A percentile compares a stretch with the other conserved stretches of the same genome.
These are phyloP conservation scores for Solanum hybrid DNA, from an alignment of 305 asterid species.

Conservation along the genomic window DNA sequence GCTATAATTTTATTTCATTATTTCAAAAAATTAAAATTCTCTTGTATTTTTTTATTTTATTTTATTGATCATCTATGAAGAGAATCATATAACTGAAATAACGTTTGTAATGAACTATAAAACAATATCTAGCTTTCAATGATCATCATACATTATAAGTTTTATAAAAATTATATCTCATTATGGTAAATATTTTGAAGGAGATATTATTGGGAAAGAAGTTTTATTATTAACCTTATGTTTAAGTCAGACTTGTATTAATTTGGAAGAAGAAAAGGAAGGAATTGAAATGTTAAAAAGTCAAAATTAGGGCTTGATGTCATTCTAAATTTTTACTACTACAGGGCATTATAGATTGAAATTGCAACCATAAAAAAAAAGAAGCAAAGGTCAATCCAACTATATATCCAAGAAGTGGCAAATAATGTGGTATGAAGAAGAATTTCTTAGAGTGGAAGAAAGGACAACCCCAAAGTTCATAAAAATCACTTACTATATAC, in stretches of 20 bases:
- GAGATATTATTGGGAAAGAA: neutral
- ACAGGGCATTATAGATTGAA: neutral
- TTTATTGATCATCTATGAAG: neutral
- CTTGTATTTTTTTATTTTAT: neutral
- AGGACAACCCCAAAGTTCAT: neutral
- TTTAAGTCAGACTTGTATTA: neutral
- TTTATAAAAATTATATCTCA: neutral
- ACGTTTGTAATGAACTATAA: neutral
- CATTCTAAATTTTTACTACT: neutral
- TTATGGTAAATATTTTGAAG: neutral
- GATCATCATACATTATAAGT: neutral
- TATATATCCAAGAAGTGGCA: neutral
- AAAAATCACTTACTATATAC: neutral
- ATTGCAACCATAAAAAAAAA: neutral
- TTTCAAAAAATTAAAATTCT: neutral
- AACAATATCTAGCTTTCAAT: neutral
- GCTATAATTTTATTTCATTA: neutral
- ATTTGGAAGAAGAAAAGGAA: neutral
- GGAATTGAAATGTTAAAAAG: neutral
- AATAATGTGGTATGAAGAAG: neutral
- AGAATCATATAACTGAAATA: neutral
- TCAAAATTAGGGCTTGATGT: neutral
- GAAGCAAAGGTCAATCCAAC: neutral
- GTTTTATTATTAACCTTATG: neutral
- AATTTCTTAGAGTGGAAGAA: neutral